Base-by-base conservation (phyloP, 805 yeast species). In the Clavispora fructus region DNA sequence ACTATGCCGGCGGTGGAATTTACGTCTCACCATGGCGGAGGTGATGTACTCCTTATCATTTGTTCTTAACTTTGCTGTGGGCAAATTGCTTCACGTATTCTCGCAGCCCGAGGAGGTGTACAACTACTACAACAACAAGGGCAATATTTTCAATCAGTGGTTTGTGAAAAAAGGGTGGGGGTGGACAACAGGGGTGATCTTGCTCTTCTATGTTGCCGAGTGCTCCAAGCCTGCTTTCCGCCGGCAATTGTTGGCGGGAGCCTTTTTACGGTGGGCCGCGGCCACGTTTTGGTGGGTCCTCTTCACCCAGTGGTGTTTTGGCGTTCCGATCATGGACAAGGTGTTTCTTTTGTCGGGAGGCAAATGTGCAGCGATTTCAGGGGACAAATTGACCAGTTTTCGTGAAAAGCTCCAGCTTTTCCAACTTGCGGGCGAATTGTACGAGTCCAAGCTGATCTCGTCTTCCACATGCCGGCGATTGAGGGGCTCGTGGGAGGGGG, bases 91-190 rank as follows among this genome's bases (percentile, higher is more conserved):
- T 14, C 75, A 73, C 54, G 48, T 60, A 23, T 55, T 67, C 25
- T 68, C 82, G 6, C 77, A 76, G 16, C 48, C 59, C 14, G 81
- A 74, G 42, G 73, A 71, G 47, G 69, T 75, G 27, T 62, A 71
- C 64, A 71, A 74, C 53, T 77, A 75, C 63, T 77, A 72, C 62
- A 76, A 78, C 42, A 71, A 81, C 46, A 89, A 87, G 65, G 74
- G 77, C 42, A 89, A 88, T 59, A 29, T 89, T 14, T 59, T 91
- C 49, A 92, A 92, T 63, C 75, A 74, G 17, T 40, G 76, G 7
- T 87, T 94, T 61, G 97, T 92, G 33, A 94, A 92, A 58, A 75
- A 74, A 25, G 98, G 97, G 2, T 94, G 98, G 98, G 73, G 80
- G 13, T 94, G 97, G 98, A 90, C 96, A 9, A 56, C 75, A 3